Evolutionary conservation across 768 basidiomycete genomes (phyloP).

Genomic region (Boletus fagicola): DNA sequence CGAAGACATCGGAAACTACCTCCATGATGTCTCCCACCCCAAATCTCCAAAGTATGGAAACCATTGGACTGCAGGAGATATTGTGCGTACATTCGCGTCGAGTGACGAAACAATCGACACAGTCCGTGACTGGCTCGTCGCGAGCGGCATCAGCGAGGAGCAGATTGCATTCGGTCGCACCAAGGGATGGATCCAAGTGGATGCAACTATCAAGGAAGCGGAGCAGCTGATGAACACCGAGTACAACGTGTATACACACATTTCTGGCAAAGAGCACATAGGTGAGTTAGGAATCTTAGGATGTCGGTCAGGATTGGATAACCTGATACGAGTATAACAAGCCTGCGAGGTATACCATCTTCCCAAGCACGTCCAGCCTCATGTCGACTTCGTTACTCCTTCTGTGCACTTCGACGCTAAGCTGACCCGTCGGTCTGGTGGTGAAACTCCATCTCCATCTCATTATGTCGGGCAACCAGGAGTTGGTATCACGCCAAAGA

Average conservation of each 20-base stretch:
- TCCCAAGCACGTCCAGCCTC: background rate
- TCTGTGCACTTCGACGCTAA: background rate
- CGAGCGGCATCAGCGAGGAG: background rate
- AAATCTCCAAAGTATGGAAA: constrained; percentile 32
- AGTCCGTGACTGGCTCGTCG: background rate
- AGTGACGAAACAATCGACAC: background rate
- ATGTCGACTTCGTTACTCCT: background rate
- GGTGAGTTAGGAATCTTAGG: background rate
- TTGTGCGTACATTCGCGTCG: background rate
- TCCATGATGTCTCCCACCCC: constrained; percentile 35
- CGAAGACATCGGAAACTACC: constrained; percentile 17
- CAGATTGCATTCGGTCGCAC: background rate
- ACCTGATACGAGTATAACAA: background rate
- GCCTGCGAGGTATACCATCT: background rate
- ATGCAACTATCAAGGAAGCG: background rate
- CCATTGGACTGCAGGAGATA: constrained; percentile 30
- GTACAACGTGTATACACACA: background rate
- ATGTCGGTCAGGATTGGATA: background rate
- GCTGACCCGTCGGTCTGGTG: background rate
- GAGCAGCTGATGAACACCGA: background rate
- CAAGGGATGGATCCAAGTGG: background rate
- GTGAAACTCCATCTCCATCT: background rate
- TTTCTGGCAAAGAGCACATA: background rate
- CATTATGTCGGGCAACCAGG: background rate
- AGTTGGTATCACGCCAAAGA: background rate